Evolutionary conservation across 192 early-diverging fungal genomes (phyloP).

Genomic region (Endogone sp.): DNA sequence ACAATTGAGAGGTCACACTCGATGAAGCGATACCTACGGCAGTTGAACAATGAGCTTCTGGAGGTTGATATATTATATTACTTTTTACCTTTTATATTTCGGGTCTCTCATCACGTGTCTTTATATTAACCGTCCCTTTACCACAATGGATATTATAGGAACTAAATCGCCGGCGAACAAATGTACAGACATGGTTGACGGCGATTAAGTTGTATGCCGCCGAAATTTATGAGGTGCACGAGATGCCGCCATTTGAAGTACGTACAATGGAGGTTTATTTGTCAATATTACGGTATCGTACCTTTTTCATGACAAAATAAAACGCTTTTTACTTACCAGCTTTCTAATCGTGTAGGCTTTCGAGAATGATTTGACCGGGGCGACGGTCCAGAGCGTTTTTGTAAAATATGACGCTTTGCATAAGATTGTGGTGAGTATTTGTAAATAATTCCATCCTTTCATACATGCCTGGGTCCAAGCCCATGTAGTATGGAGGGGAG

Average conservation of each 20-base stretch:
- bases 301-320: background rate
- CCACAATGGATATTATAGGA: constrained; percentile 12
- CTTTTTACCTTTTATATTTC: background rate
- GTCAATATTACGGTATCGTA: no score
- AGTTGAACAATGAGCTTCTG: constrained; percentile 6
- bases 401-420: background rate
- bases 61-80: background rate
- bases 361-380: constrained; percentile 22
- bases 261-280: background rate
- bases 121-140: constrained; percentile 1
- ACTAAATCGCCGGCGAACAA: constrained; percentile 12
- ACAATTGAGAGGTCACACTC: constrained; percentile 1
- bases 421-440: background rate
- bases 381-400: constrained; percentile 24
- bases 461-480: no score
- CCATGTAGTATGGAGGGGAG: no score
- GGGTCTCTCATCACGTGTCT: background rate
- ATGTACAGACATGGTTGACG: constrained; percentile 18
- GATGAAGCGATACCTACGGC: constrained; percentile 3
- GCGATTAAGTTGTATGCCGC: constrained; percentile 5
- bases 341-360: constrained; percentile 8
- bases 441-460: no score
- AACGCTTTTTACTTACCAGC: no score
- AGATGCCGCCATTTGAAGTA: constrained; percentile 9
- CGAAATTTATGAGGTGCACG: constrained; percentile 7